Conservation (phyloP, 495 filamentous ascomycete genomes). For the Pyronema domesticum region DNA sequence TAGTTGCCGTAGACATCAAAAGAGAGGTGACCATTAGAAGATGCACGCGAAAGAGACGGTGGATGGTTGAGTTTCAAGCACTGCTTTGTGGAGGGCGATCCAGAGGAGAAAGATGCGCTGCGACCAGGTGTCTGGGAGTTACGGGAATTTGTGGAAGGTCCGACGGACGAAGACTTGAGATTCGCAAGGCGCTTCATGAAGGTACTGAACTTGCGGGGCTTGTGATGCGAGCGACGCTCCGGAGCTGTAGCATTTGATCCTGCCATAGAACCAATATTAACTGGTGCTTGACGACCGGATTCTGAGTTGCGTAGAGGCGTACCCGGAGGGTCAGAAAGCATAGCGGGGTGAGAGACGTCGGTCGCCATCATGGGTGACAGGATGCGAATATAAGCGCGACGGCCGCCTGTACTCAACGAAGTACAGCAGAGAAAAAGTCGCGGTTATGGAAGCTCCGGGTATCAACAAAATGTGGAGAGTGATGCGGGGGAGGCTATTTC, state of each 20-base stretch:
- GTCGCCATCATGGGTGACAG: slow-evolving; percentile 11
- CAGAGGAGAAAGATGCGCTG: slow-evolving; percentile 12
- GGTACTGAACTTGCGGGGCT: slow-evolving; percentile 64
- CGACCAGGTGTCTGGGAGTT: background rate
- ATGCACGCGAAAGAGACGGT: slow-evolving; percentile 22
- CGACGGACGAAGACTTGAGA: slow-evolving; percentile 37
- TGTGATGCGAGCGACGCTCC: slow-evolving; percentile 27
- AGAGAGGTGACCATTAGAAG: slow-evolving; percentile 27
- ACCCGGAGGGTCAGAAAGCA: slow-evolving; percentile 1
- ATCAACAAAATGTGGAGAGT: background rate
- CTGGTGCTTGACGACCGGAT: background rate
- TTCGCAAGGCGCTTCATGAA: slow-evolving; percentile 91
- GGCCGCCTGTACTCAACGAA: background rate
- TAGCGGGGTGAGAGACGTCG: slow-evolving; percentile 11
- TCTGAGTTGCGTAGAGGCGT: background rate
- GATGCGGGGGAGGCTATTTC: background rate
- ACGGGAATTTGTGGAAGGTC: slow-evolving; percentile 2
- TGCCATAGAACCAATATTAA: background rate
- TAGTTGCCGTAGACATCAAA: slow-evolving; percentile 15
- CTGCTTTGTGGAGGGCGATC: slow-evolving; percentile 7
- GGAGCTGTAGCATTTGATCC: background rate
- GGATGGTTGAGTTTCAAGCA: slow-evolving; percentile 6
- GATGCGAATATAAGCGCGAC: background rate
- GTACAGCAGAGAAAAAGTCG: background rate
- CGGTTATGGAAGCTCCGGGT: background rate